A percentile compares a stretch with the other conserved stretches of the same genome.
These are phyloP conservation scores for Fusarium robinianum DNA, from an alignment of 2,329 filamentous ascomycete species.

Conservation along the genomic window DNA sequence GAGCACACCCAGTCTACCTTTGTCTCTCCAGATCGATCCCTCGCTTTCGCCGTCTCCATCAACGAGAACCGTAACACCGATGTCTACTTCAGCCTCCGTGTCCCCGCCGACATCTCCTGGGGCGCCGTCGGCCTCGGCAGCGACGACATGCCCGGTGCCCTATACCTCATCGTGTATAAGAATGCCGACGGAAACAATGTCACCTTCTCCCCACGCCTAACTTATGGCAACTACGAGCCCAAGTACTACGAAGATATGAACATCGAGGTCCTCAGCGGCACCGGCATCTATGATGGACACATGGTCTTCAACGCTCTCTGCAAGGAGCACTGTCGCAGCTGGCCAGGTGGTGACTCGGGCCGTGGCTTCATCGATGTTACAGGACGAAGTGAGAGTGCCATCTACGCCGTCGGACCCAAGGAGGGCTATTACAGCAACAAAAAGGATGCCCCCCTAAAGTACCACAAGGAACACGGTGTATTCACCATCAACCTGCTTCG, in stretches of 20 bases:
- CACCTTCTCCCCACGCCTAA: conserved; percentile 60
- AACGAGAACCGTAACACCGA: conserved; percentile 52
- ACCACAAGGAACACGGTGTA: conserved; percentile 57
- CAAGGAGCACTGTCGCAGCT: conserved; percentile 54
- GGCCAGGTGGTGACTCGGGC: conserved; percentile 42
- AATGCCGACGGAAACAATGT: conserved; percentile 52
- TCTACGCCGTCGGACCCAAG: conserved; percentile 60
- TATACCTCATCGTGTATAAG: conserved; percentile 61
- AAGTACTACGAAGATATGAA: conserved; percentile 49
- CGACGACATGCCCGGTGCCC: conserved; percentile 54
- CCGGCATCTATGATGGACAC: conserved; percentile 51
- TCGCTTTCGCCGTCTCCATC: conserved; percentile 57
- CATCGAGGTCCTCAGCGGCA: conserved; percentile 51
- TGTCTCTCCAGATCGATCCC: conserved; percentile 47
- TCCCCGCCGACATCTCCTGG: conserved; percentile 53
- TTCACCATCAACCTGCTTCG: conserved; percentile 61
- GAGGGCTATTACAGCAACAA: conserved; percentile 50
- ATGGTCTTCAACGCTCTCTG: conserved; percentile 58
- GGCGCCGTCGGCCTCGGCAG: conserved; percentile 59
- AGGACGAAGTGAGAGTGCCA: conserved; percentile 53
- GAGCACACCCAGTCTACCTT: conserved; percentile 48
- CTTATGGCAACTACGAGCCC: conserved; percentile 58
- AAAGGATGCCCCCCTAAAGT: conserved; percentile 50
- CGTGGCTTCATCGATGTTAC: conserved; percentile 55
- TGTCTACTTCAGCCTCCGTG: conserved; percentile 59